phyloP scores from a whole-genome alignment of 2,329 filamentous ascomycete species.

The Cercospora nicotianae region DNA sequence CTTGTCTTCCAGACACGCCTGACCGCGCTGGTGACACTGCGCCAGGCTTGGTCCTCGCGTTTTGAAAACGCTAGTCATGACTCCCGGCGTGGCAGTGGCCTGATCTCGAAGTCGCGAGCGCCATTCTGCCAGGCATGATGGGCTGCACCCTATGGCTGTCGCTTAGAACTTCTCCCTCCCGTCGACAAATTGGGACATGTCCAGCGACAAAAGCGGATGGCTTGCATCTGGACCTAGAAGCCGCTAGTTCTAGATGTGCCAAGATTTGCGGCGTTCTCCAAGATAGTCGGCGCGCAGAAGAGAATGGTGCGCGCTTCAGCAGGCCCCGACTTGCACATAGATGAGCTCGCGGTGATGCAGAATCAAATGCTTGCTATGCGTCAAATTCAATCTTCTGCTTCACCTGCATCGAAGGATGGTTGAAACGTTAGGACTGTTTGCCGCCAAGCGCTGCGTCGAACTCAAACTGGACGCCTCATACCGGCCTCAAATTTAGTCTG shows the following conservation, averaged over 20 bases:
- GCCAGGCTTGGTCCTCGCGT: neutral
- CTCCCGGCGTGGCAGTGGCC: neutral
- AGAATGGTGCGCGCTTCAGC: neutral
- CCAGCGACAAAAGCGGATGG: neutral
- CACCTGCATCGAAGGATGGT: neutral
- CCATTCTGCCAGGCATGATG: neutral
- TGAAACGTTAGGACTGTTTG: neutral
- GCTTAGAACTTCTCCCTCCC: neutral
- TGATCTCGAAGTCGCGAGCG: neutral
- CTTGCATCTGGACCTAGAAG: neutral
- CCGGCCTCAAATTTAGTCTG: neutral
- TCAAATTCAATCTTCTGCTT: neutral
- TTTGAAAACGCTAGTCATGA: neutral
- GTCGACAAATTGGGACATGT: neutral
- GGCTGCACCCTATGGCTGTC: neutral
- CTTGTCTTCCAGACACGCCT: neutral
- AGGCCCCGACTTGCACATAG: neutral
- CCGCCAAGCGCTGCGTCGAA: neutral
- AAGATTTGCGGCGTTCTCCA: neutral
- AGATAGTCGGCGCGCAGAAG: neutral
- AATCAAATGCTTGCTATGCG: neutral
- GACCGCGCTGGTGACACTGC: neutral
- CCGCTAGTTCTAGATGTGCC: neutral
- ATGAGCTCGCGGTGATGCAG: neutral
- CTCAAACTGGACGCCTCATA: neutral